Conservation (phyloP, 2,329 filamentous ascomycete genomes). For the Paraphaeosphaeria minitans region DNA sequence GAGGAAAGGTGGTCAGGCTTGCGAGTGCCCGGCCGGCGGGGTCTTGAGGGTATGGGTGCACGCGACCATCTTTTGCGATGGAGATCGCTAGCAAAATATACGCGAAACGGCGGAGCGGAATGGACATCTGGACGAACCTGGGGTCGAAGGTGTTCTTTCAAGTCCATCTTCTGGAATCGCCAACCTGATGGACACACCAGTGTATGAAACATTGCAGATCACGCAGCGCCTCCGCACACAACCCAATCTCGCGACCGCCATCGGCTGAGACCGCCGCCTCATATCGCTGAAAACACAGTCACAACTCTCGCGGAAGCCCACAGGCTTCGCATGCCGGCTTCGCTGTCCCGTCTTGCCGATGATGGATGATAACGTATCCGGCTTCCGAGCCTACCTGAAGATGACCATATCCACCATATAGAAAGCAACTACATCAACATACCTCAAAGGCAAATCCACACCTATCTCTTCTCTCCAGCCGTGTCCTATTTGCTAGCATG, state of each 20-base stretch:
- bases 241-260: too few relatives aligned
- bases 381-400: too few relatives aligned
- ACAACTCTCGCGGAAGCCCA: background rate
- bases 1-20: conserved; percentile 63
- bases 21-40: conserved; percentile 58
- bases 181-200: background rate
- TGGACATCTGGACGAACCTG: background rate
- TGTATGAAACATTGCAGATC: background rate
- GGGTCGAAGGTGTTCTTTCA: background rate
- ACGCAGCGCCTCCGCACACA: background rate
- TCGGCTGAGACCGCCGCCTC: background rate
- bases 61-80: background rate
- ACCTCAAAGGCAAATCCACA: too few relatives aligned
- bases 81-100: background rate
- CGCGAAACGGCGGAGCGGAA: too few relatives aligned
- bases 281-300: background rate
- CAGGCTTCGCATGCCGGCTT: too few relatives aligned
- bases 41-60: conserved; percentile 16
- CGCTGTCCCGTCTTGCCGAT: too few relatives aligned
- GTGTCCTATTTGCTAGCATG: too few relatives aligned
- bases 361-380: too few relatives aligned
- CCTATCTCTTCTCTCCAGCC: too few relatives aligned
- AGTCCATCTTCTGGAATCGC: background rate
- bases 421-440: too few relatives aligned
- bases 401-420: too few relatives aligned